phyloP scores from a whole-genome alignment of 106 monocot genomes.

The Hemerocallis citrina region DNA sequence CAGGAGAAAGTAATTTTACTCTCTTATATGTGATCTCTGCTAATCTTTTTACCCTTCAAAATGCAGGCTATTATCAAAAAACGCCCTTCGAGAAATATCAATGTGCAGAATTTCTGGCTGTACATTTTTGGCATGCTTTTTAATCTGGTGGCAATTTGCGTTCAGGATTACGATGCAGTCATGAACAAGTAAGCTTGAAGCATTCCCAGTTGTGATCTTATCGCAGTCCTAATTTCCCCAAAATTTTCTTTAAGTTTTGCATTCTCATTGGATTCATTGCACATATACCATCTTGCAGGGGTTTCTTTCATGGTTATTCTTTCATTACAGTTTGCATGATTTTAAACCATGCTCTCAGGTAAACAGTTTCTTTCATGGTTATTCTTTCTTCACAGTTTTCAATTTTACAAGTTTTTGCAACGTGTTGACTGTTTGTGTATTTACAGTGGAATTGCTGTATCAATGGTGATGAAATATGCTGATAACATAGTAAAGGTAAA shows the following conservation, averaged over 20 bases:
- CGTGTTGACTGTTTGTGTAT: constrained; percentile 14
- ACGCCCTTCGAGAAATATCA: constrained; percentile 95
- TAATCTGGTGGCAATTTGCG: constrained; percentile 75
- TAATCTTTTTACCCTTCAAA: not conserved
- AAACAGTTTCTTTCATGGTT: not conserved
- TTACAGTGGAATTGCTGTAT: constrained; percentile 94
- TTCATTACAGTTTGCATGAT: constrained; percentile 87
- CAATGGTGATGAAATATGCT: constrained; percentile 96
- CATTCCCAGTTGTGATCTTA: constrained; percentile 7
- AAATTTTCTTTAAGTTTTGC: not conserved
- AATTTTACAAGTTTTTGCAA: not conserved
- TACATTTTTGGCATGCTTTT: constrained; percentile 93
- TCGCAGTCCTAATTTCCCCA: not conserved
- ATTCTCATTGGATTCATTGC: not conserved
- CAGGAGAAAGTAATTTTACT: too few species aligned
- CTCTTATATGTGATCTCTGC: not conserved
- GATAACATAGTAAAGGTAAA: constrained; percentile 99
- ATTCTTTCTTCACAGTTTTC: too few species aligned
- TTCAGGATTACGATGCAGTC: constrained; percentile 93
- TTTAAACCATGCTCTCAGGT: constrained; percentile 98
- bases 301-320: constrained; percentile 97
- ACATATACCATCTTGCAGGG: constrained; percentile 29
- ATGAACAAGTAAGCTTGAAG: constrained; percentile 57
- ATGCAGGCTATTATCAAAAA: constrained; percentile 94
- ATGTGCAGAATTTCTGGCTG: constrained; percentile 98